Conservation (phyloP, 1,284 basidiomycete genomes). For the Hemileia vastatrix region DNA sequence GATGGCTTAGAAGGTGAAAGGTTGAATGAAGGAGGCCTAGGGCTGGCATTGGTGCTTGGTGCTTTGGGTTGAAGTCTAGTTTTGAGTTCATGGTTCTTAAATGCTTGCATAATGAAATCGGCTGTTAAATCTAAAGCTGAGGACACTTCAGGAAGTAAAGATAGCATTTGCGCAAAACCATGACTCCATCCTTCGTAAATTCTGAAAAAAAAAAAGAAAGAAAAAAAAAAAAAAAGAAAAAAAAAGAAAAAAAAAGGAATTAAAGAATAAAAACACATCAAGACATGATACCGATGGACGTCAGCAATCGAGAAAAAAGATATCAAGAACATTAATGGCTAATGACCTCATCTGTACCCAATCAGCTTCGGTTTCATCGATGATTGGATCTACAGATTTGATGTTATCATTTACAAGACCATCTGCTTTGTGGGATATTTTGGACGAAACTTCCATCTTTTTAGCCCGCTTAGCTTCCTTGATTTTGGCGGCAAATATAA, state of each 20-base stretch:
- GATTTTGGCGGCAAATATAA: constrained; percentile 85
- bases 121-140: constrained; percentile 20
- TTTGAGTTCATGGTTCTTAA: constrained; percentile 14
- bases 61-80: background rate
- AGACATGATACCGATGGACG: constrained; percentile 29
- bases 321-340: too few relatives aligned
- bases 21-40: background rate
- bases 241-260: too few relatives aligned
- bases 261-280: too few relatives aligned
- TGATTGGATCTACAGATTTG: constrained; percentile 46
- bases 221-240: too few relatives aligned
- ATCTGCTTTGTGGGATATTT: constrained; percentile 45
- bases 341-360: constrained; percentile 84
- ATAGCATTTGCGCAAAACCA: constrained; percentile 88
- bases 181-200: constrained; percentile 47
- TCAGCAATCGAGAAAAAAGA: constrained; percentile 49
- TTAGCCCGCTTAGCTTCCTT: constrained; percentile 80
- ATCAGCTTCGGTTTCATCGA: constrained; percentile 71
- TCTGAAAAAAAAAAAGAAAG: background rate
- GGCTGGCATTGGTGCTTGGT: background rate
- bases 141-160: constrained; percentile 61
- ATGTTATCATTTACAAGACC: constrained; percentile 36
- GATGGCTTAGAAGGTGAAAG: background rate
- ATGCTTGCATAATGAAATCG: constrained; percentile 21
- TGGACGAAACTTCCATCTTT: constrained; percentile 58